Base-by-base conservation (phyloP, 192 early-diverging fungal species). In the Gonapodya prolifera region DNA sequence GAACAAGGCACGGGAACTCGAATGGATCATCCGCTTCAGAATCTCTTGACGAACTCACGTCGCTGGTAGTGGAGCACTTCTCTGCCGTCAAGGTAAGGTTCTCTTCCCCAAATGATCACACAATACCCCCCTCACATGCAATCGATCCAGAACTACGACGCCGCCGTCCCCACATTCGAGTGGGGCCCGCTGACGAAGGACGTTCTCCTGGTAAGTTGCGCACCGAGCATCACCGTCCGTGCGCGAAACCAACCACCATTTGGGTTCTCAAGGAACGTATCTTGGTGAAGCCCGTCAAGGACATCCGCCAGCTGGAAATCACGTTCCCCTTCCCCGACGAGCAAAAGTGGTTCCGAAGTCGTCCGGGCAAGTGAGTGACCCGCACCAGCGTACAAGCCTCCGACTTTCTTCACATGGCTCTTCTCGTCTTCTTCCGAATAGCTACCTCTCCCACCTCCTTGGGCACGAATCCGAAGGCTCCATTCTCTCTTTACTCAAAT, bases 391-490 rank as follows among this genome's bases (percentile, higher is more conserved):
- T 61, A 16, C 17, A 69, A 30, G 17, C 34, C 70, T 74, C 32
- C 45, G 28, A 61, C 32, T 69, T 0, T 28, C 16, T 79, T 36
- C 28, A 76, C n/a, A 2, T 18, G 17, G 28, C 78, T 83, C 70
- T 88, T 85, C 77, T 69, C 8, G 80, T 78, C 69, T 78, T 1
- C 84, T 93, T 82, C 93, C 96, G 32, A 85, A 86, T 2, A 78
- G 86, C 16, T 98, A 98, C 81, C 76, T 94, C 35, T 90, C 92
- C 17, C 95, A 96, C 80, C 86, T 98, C 70, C 90, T 99, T 79
- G 96, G 96, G 0, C 94, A 97, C 83, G 96, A 98, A 82, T 91
- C 91, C 35, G 84, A 84, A 34, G 97, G 97, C 8, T 96, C 95
- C 2, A 84, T 98, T 69, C 83, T 96, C 30, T 93, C 93, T 1